Base-by-base conservation (phyloP, 2,329 filamentous ascomycete genomes). In the Verruconis gallopava region DNA sequence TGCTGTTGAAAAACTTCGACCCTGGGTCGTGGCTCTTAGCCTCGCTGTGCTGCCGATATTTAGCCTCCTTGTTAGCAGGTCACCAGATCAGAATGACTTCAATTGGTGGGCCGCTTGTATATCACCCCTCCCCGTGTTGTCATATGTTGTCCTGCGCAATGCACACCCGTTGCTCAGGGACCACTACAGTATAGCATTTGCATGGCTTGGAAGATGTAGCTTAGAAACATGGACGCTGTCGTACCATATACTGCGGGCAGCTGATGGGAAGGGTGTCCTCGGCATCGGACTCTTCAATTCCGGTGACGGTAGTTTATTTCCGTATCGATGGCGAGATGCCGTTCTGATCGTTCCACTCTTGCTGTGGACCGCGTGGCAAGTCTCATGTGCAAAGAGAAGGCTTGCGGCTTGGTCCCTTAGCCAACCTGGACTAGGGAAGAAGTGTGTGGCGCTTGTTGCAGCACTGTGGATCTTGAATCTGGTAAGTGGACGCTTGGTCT, bases 181-280 rank as follows among this genome's bases (percentile, higher is more conserved):
- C 5, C 56, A 60, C 33, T 60, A 71, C 49, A 66, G 69, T 12
- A 50, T 48, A 1, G 47, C 65, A 2, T 73, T 74, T 20, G 67
- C 71, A 1, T 72, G 65, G 59, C 55, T 80, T 2, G 75, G 77
- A 2, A 60, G 62, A 4, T 69, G 67, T 44, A 73, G 73, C 0
- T 64, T 77, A 1, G 76, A 79, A 55, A 69, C 72, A 1, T 77
- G 73, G 47, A 62, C 75, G 4, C 58, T 80, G 28, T 73, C 78
- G 48, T 70, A 70, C 51, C 77, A 81, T 52, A 63, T 77, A 41
- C 76, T 72, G 67, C 65, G 79, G 5, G 73, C 72, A 2, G 72
- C 67, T 2, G 73, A 79, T 49, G 69, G 71, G 2, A 68, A 65
- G 21, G 72, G 69, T 0, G 49, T 72, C 3, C 61, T 79, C 5